These are phyloP conservation scores for Sphenostylis stenocarpa DNA, from an alignment of 306 rosid species.

Conservation along the genomic window DNA sequence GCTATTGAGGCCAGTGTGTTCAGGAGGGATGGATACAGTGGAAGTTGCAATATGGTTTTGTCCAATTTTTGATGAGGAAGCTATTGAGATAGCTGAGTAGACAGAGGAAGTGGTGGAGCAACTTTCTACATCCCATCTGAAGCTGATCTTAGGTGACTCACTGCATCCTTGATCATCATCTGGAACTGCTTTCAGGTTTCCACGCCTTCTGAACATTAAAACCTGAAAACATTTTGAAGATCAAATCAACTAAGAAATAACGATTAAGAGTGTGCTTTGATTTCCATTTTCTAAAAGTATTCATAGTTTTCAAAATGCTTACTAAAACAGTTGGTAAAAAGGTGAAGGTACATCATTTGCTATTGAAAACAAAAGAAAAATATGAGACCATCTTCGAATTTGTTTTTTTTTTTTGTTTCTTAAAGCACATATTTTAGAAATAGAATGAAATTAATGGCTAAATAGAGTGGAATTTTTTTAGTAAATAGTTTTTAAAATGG, in stretches of 20 bases:
- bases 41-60: slow-evolving; percentile 37
- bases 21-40: slow-evolving; percentile 36
- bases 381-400: background rate
- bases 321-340: background rate
- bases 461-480: too few relatives aligned
- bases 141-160: slow-evolving; percentile 91
- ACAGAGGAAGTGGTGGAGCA: slow-evolving; percentile 73
- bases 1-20: slow-evolving; percentile 26
- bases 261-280: background rate
- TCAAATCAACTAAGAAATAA: background rate
- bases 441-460: background rate
- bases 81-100: slow-evolving; percentile 52
- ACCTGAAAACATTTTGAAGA: slow-evolving; percentile 45
- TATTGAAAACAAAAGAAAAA: background rate
- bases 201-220: slow-evolving; percentile 55
- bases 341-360: background rate
- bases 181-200: slow-evolving; percentile 49
- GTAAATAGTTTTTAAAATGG: background rate
- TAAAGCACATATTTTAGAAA: background rate
- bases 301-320: background rate
- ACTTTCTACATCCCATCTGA: slow-evolving; percentile 86
- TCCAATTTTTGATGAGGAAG: slow-evolving; percentile 49
- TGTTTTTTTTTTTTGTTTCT: background rate
- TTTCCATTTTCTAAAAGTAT: background rate
- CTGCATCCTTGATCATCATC: slow-evolving; percentile 55